phyloP scores from a whole-genome alignment of 495 filamentous ascomycete genomes.

The Penicillium alfredii region DNA sequence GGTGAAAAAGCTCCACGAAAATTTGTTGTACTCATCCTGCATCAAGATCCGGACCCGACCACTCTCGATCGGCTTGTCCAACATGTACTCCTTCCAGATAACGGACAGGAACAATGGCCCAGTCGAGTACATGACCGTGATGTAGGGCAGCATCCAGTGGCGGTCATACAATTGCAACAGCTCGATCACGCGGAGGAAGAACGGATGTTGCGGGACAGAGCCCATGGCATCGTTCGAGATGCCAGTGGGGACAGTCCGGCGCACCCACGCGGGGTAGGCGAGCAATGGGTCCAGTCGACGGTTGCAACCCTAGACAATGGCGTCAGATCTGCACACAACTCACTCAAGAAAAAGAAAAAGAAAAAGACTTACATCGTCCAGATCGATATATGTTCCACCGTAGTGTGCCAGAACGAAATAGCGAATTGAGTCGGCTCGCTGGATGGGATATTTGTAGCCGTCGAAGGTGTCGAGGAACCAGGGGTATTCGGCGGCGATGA shows the following conservation, averaged over 20 bases:
- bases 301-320: conserved; percentile 61
- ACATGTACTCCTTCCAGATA: conserved; percentile 76
- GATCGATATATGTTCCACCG: conserved; percentile 83
- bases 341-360: too few relatives aligned
- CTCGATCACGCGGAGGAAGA: conserved; percentile 71
- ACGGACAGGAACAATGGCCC: conserved; percentile 80
- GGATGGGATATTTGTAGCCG: conserved; percentile 72
- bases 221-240: conserved; percentile 91
- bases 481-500: conserved; percentile 73
- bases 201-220: conserved; percentile 71
- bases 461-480: conserved; percentile 86
- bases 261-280: conserved; percentile 75
- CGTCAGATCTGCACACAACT: too few relatives aligned
- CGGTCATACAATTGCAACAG: conserved; percentile 63
- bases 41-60: conserved; percentile 51
- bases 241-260: conserved; percentile 73
- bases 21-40: conserved; percentile 62
- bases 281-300: conserved; percentile 75
- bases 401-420: conserved; percentile 83
- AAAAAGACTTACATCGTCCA: conserved; percentile 65
- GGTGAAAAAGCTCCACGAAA: conserved; percentile 72
- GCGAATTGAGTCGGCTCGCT: conserved; percentile 80
- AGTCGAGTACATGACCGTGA: conserved; percentile 83
- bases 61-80: conserved; percentile 29
- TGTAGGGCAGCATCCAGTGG: conserved; percentile 75